Percentiles rank a stretch among this genome's conserved stretches.
phyloP scores from a whole-genome alignment of 225 moss, liverwort and hornwort genomes.

The Lunularia cruciata region DNA sequence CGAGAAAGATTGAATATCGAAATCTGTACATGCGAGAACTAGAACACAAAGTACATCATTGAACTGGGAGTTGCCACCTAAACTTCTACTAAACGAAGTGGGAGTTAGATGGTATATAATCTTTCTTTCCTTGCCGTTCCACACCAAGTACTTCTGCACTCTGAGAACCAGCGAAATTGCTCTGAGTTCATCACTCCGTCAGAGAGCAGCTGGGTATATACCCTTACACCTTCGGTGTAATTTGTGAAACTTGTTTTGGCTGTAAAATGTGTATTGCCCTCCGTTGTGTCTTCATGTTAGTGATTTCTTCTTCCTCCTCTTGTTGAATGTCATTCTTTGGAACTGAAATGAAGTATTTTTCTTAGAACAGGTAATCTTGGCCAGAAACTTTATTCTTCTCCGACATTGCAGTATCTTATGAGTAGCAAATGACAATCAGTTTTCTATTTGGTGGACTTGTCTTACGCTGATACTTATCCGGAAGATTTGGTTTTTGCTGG shows the following conservation, averaged over 20 bases:
- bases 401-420: constrained; percentile 67
- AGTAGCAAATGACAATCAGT: constrained; percentile 63
- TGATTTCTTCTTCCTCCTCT: too few species aligned
- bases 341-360: too few species aligned
- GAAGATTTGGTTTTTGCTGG: background rate
- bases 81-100: too few species aligned
- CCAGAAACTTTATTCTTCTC: constrained; percentile 63
- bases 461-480: constrained; percentile 79
- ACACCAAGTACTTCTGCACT: constrained; percentile 66
- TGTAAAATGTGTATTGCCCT: too few species aligned
- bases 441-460: constrained; percentile 60
- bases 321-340: too few species aligned
- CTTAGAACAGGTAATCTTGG: constrained; percentile 67
- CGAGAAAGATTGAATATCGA: too few species aligned
- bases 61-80: too few species aligned
- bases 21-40: too few species aligned
- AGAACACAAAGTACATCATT: too few species aligned
- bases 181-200: constrained; percentile 73
- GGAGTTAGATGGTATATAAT: too few species aligned
- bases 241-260: constrained; percentile 40
- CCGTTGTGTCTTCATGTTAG: too few species aligned
- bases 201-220: constrained; percentile 54
- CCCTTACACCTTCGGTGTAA: constrained; percentile 74
- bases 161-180: constrained; percentile 46
- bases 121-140: constrained; percentile 37